Conservation (phyloP, 1,284 basidiomycete genomes). For the Pterula multifida region DNA sequence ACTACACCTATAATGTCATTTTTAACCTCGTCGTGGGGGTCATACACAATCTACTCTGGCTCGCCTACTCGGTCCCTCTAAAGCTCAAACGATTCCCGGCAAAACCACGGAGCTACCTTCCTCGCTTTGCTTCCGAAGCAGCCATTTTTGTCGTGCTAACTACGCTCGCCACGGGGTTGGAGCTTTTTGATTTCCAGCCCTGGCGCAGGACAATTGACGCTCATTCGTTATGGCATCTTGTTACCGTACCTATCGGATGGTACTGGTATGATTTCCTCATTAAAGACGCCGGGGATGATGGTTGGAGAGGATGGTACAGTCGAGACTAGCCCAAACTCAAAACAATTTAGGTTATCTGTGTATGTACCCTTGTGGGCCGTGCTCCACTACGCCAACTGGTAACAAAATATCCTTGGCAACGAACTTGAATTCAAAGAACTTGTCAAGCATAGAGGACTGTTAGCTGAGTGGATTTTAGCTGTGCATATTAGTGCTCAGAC, state of each 20-base stretch:
- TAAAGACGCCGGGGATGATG: conserved; percentile 50
- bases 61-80: conserved; percentile 56
- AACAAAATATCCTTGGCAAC: too few relatives aligned
- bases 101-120: conserved; percentile 40
- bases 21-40: conserved; percentile 75
- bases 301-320: conserved; percentile 26
- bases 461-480: too few relatives aligned
- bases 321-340: neutral
- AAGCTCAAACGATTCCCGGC: conserved; percentile 41
- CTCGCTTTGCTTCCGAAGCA: conserved; percentile 39
- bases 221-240: conserved; percentile 89
- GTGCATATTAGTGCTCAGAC: too few relatives aligned
- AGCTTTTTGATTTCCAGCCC: conserved; percentile 90
- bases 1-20: conserved; percentile 91
- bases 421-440: too few relatives aligned
- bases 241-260: conserved; percentile 70
- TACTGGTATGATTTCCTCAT: conserved; percentile 82
- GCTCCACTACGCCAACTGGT: neutral
- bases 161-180: conserved; percentile 69
- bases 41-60: conserved; percentile 81
- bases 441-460: too few relatives aligned
- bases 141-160: conserved; percentile 59
- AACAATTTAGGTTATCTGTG: neutral
- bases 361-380: neutral
- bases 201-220: conserved; percentile 74